Conservation (phyloP, 2,329 filamentous ascomycete species). For the Ceratocystis cacaofunesta region DNA sequence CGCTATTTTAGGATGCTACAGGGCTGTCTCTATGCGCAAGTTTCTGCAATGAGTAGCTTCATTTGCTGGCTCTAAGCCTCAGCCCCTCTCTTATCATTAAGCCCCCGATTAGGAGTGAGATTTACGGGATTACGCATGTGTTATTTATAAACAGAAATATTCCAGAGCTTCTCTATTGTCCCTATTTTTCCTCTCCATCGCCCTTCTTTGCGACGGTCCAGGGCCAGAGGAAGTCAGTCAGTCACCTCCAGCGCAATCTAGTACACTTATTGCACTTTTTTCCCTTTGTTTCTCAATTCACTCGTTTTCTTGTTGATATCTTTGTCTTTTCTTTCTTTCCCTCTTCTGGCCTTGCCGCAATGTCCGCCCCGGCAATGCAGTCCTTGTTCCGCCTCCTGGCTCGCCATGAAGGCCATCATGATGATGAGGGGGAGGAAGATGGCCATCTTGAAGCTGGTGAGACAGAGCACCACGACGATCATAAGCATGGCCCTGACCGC, state of each 20-base stretch:
- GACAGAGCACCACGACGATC: neutral
- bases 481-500: slow-evolving; percentile 11
- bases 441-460: neutral
- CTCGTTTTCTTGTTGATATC: neutral
- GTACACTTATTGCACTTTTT: neutral
- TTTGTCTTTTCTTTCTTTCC: neutral
- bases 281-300: neutral
- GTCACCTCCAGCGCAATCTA: neutral
- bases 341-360: neutral
- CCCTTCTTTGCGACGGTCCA: slow-evolving; percentile 1
- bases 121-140: neutral
- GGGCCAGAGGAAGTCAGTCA: neutral
- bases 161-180: neutral
- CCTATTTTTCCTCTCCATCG: slow-evolving; percentile 7
- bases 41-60: neutral
- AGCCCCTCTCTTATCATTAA: neutral
- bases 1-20: neutral
- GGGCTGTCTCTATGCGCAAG: neutral
- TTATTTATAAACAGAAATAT: neutral
- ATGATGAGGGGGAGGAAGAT: slow-evolving; percentile 10
- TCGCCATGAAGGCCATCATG: slow-evolving; percentile 16
- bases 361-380: neutral
- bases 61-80: neutral
- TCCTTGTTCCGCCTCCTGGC: slow-evolving; percentile 1
- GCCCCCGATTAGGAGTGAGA: neutral